These are phyloP conservation scores for Thymus mandschuricus DNA, from an alignment of 257 asterid genomes.

Conservation along the genomic window DNA sequence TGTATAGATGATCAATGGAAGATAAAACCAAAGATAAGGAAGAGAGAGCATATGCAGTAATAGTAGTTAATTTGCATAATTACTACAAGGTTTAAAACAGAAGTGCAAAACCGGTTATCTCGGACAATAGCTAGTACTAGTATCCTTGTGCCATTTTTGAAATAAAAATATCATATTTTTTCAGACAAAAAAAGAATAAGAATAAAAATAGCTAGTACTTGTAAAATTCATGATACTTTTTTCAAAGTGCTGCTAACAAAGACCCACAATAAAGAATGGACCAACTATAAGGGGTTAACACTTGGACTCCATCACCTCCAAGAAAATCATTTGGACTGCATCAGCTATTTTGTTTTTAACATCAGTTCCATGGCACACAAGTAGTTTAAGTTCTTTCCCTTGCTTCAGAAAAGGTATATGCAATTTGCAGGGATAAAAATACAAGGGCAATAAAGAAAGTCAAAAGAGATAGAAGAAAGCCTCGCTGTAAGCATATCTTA, in stretches of 20 bases:
- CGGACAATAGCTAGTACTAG: not conserved
- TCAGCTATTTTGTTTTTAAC: not conserved
- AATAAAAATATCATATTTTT: too few relatives aligned
- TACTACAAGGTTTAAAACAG: not conserved
- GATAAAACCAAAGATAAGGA: not conserved
- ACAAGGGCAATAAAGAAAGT: conserved; percentile 8
- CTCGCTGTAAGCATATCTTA: conserved; percentile 39
- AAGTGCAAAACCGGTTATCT: conserved; percentile 3
- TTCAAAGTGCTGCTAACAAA: conserved; percentile 3
- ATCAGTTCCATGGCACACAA: not conserved
- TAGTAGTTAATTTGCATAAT: not conserved
- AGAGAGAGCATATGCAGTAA: conserved; percentile 10
- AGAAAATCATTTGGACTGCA: conserved; percentile 1
- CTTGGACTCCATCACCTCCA: conserved; percentile 13
- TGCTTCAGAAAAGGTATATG: not conserved
- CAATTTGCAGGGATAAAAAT: not conserved
- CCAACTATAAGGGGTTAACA: conserved; percentile 7
- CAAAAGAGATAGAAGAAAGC: conserved; percentile 2
- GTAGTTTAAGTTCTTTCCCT: not conserved
- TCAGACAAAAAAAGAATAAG: too few relatives aligned
- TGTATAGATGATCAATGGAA: not conserved
- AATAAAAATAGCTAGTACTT: not conserved
- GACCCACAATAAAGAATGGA: not conserved
- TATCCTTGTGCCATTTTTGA: too few relatives aligned
- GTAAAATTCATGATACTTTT: not conserved